Evolutionary conservation across 257 asterid species (phyloP).

Genomic region (Voacanga thouarsii): DNA sequence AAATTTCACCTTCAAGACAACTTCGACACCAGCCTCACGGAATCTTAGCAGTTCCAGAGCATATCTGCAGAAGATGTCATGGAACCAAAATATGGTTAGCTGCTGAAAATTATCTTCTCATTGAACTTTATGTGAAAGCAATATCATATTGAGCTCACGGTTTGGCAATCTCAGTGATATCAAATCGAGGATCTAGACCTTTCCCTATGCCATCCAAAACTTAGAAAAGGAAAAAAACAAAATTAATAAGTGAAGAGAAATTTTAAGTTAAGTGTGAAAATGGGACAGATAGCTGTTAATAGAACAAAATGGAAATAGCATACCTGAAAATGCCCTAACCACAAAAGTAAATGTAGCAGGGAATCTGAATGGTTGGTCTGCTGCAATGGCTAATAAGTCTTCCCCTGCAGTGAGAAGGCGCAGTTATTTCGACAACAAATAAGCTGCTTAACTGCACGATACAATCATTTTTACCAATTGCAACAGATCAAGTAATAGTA

Average conservation of each 20-base stretch:
- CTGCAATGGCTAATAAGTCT: conserved; percentile 89
- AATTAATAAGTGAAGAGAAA: not conserved
- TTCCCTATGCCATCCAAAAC: conserved; percentile 98
- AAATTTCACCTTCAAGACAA: conserved; percentile 56
- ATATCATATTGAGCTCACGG: conserved; percentile 55
- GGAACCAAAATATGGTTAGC: not conserved
- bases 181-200: conserved; percentile 98
- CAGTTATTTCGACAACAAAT: not conserved
- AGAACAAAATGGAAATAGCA: not conserved
- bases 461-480: not conserved
- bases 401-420: conserved; percentile 58
- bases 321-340: conserved; percentile 97
- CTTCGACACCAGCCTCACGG: conserved; percentile 97
- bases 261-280: conserved; percentile 23
- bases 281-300: conserved; percentile 6
- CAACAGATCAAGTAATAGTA: not conserved
- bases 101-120: not conserved
- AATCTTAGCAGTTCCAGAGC: conserved; percentile 87
- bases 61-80: conserved; percentile 48
- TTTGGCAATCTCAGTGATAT: conserved; percentile 94
- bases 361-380: conserved; percentile 95
- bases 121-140: not conserved
- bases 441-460: not conserved
- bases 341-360: conserved; percentile 99
- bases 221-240: conserved; percentile 24